These are phyloP conservation scores for Microthlaspi erraticum DNA, from an alignment of 345 rosid species.

Conservation along the genomic window DNA sequence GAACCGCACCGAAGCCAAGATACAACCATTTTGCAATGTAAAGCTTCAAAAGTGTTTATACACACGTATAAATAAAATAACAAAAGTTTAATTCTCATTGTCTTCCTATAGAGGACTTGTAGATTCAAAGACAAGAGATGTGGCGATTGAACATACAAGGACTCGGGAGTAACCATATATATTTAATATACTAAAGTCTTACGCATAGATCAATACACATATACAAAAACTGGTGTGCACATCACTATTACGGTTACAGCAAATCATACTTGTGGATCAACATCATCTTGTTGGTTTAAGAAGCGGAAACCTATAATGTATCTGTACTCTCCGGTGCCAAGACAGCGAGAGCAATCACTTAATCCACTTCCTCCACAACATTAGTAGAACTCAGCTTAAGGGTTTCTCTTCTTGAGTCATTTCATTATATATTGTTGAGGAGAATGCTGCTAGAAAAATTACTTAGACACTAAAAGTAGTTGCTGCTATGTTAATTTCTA, in stretches of 20 bases:
- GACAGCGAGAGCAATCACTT: slow-evolving; percentile 70
- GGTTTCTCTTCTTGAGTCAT: no score
- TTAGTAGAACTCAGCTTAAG: no score
- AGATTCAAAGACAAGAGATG: slow-evolving; percentile 3
- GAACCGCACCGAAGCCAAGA: slow-evolving; percentile 1
- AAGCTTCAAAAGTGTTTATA: not conserved
- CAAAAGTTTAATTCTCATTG: not conserved
- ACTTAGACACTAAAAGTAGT: no score
- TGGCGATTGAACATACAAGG: slow-evolving; percentile 10
- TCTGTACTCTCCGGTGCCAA: slow-evolving; percentile 74
- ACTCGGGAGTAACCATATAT: slow-evolving; percentile 7
- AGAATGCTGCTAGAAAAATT: no score
- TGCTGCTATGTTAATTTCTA: no score
- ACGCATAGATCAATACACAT: slow-evolving; percentile 5
- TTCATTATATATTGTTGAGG: no score
- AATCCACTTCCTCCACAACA: slow-evolving; percentile 89
- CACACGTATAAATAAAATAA: no score
- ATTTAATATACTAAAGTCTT: not conserved
- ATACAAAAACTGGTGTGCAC: slow-evolving; percentile 9
- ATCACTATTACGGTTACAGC: not conserved
- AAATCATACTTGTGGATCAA: slow-evolving; percentile 9
- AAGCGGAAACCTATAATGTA: slow-evolving; percentile 67
- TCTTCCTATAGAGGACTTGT: not conserved
- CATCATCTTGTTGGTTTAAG: slow-evolving; percentile 46
- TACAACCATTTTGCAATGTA: not conserved